Evolutionary conservation across 139 green algal species (phyloP).

Genomic region (Nannochloris sp.): DNA sequence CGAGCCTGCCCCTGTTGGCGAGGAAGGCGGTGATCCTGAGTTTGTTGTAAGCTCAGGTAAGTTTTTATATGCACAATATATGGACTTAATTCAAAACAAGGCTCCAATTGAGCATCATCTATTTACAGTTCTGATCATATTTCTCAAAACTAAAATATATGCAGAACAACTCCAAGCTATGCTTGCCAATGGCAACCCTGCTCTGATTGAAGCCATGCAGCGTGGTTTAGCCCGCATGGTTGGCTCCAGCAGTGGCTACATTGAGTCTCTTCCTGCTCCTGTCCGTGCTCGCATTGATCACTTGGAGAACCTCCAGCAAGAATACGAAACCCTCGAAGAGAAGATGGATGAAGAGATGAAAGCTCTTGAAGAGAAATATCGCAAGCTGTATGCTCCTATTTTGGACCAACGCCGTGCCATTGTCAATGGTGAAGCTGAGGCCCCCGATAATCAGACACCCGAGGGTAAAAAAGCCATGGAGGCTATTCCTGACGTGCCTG

Average conservation of each 20-base stretch:
- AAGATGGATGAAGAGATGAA: constrained; percentile 47
- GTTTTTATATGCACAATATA: too few relatives aligned
- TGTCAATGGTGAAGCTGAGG: constrained; percentile 53
- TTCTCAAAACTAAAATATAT: too few relatives aligned
- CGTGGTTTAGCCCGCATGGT: constrained; percentile 37
- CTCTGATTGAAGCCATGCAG: constrained; percentile 17
- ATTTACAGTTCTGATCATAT: too few relatives aligned
- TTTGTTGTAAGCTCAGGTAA: neutral
- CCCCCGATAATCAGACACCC: constrained; percentile 34
- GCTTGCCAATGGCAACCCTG: neutral
- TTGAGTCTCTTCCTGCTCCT: constrained; percentile 36
- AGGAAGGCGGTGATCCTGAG: neutral
- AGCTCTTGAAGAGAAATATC: constrained; percentile 61
- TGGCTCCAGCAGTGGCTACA: constrained; percentile 36
- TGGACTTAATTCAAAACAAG: too few relatives aligned
- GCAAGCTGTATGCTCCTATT: constrained; percentile 41
- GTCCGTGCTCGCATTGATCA: constrained; percentile 31
- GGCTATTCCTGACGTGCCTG: neutral
- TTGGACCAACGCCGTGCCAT: constrained; percentile 50
- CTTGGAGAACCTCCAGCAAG: constrained; percentile 48
- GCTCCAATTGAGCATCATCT: too few relatives aligned
- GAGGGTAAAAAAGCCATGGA: neutral
- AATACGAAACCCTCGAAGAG: constrained; percentile 57
- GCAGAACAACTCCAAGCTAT: neutral
- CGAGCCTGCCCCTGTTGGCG: neutral